Conservation (phyloP, 176 grass and related monocot genomes). For the Thinopyrum elongatum region DNA sequence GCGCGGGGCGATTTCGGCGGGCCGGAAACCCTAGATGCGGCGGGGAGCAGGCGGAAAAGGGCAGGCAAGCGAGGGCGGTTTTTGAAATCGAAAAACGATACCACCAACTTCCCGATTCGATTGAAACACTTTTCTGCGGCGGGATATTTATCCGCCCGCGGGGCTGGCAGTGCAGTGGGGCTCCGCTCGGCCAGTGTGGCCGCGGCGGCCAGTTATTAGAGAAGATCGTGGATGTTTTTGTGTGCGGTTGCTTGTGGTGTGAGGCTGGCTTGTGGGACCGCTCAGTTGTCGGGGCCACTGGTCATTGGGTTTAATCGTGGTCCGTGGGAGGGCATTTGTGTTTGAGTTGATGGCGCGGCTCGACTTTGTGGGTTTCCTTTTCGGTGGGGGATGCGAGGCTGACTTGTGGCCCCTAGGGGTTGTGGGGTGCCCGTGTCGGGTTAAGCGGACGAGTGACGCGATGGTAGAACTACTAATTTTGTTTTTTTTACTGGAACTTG, state of each 20-base stretch:
- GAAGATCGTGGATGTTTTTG: constrained; percentile 5
- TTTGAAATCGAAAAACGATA: constrained; percentile 34
- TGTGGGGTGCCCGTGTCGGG: too few species aligned
- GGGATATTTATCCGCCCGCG: background rate
- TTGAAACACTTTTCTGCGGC: constrained; percentile 2
- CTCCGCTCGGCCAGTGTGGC: too few species aligned
- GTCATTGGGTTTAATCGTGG: background rate
- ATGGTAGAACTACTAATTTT: background rate
- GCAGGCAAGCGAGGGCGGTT: background rate
- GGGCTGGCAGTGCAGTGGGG: background rate
- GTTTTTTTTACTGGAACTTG: too few species aligned
- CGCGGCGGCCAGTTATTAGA: constrained; percentile 5
- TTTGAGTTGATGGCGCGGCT: background rate
- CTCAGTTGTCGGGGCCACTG: background rate
- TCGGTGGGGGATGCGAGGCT: background rate
- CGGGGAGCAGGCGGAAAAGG: constrained; percentile 28
- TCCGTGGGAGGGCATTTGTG: background rate
- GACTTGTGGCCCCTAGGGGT: background rate
- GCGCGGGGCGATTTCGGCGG: constrained; percentile 21
- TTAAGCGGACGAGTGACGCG: background rate
- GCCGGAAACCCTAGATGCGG: constrained; percentile 60
- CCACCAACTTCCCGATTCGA: background rate
- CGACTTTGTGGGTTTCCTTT: background rate
- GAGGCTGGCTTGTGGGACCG: background rate
- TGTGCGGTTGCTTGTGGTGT: too few species aligned